Percentiles rank a stretch among this genome's conserved stretches.
phyloP scores from a whole-genome alignment of 768 basidiomycete genomes.

The Tubosaeta sp. region DNA sequence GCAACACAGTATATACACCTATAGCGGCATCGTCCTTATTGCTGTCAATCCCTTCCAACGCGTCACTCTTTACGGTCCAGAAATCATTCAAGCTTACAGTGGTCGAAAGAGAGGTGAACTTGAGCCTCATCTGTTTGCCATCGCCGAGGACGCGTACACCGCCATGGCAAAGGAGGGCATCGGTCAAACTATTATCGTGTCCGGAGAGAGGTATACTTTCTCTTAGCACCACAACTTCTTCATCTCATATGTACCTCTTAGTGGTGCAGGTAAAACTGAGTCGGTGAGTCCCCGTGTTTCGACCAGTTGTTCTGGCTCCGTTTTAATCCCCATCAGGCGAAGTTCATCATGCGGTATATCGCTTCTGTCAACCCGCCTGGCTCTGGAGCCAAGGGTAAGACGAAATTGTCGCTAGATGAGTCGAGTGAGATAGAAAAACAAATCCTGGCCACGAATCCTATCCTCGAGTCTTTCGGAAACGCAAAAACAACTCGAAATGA shows the following conservation, averaged over 20 bases:
- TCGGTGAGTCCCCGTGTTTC: conserved; percentile 51
- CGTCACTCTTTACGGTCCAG: conserved; percentile 93
- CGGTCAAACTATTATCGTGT: conserved; percentile 98
- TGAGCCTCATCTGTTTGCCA: conserved; percentile 97
- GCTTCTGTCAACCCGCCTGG: conserved; percentile 92
- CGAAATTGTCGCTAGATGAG: conserved; percentile 74
- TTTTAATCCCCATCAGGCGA: conserved; percentile 52
- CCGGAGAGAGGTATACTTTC: conserved; percentile 81
- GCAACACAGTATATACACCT: conserved; percentile 97
- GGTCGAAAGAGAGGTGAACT: conserved; percentile 89
- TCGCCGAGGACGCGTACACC: conserved; percentile 98
- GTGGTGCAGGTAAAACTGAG: conserved; percentile 99
- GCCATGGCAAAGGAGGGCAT: conserved; percentile 91
- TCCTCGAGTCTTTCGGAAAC: conserved; percentile 98
- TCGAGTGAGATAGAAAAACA: conserved; percentile 95
- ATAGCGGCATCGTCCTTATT: conserved; percentile 97
- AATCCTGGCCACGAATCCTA: conserved; percentile 98
- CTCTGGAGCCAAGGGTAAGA: conserved; percentile 53
- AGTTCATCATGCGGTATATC: conserved; percentile 99
- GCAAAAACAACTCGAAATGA: conserved; percentile 99
- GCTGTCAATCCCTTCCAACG: conserved; percentile 99
- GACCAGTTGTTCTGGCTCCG: background rate
- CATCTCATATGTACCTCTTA: conserved; percentile 31
- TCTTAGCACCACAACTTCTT: background rate
- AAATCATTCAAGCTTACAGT: conserved; percentile 96